phyloP scores from a whole-genome alignment of 2,329 filamentous ascomycete genomes.

The Cephalotrichum gorgonifer region DNA sequence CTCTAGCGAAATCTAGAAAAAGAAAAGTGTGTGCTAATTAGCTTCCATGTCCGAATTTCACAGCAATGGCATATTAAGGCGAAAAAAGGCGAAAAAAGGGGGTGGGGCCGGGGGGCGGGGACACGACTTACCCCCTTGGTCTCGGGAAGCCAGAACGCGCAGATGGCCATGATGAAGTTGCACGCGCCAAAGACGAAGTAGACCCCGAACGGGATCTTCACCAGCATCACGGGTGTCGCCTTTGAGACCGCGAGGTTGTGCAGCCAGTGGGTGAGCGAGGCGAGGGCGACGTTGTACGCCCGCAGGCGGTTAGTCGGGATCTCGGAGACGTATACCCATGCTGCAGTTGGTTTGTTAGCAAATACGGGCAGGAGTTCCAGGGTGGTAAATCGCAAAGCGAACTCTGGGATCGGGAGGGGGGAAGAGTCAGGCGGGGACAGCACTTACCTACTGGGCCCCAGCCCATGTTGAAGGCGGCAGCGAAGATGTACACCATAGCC shows the following conservation, averaged over 20 bases:
- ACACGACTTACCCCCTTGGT: constrained; percentile 44
- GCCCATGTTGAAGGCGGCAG: constrained; percentile 49
- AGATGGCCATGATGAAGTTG: constrained; percentile 46
- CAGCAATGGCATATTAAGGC: neutral
- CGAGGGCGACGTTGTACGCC: constrained; percentile 49
- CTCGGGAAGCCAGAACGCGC: constrained; percentile 35
- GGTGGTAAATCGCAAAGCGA: too few relatives aligned
- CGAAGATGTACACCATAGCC: constrained; percentile 54
- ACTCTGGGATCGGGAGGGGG: neutral
- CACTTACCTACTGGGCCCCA: constrained; percentile 58
- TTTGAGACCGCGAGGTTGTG: constrained; percentile 56
- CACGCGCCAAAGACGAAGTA: constrained; percentile 50
- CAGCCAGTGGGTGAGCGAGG: constrained; percentile 52
- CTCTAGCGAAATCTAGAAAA: constrained; percentile 11
- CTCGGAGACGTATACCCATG: constrained; percentile 42
- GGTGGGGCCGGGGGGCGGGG: neutral
- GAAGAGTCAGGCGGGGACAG: neutral
- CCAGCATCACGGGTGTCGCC: constrained; percentile 50
- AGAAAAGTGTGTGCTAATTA: neutral
- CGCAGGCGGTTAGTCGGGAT: constrained; percentile 50
- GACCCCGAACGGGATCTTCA: constrained; percentile 27
- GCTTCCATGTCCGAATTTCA: neutral
- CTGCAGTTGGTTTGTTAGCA: constrained; percentile 2
- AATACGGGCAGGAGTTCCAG: too few relatives aligned
- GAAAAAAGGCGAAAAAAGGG: neutral